Conservation (phyloP, 257 asterid genomes). For the Solanum sitiens region DNA sequence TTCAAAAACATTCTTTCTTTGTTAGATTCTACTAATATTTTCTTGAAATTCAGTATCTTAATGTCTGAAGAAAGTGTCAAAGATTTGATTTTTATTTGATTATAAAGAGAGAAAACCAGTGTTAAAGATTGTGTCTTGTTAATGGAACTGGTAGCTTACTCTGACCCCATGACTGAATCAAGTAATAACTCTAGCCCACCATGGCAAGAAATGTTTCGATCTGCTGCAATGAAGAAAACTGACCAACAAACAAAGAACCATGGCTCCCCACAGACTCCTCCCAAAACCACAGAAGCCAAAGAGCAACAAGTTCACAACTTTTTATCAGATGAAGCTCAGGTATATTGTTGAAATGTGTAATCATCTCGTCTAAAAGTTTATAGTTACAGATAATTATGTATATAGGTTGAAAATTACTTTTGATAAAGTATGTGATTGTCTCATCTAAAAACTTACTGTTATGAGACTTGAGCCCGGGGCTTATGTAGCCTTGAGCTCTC, state of each 20-base stretch:
- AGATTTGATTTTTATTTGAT: not conserved
- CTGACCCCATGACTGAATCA: conserved; percentile 48
- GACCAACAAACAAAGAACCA: conserved; percentile 8
- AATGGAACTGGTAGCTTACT: conserved; percentile 54
- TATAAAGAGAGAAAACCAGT: not conserved
- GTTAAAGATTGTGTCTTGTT: not conserved
- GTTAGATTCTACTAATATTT: not conserved
- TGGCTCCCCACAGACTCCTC: not conserved
- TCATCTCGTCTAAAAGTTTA: not conserved
- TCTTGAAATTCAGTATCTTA: not conserved
- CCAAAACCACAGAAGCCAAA: conserved; percentile 8
- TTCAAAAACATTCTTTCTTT: not conserved
- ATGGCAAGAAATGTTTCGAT: conserved; percentile 95
- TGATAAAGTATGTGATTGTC: not conserved
- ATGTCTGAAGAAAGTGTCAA: not conserved
- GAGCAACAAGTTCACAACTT: not conserved
- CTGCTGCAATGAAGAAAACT: conserved; percentile 64
- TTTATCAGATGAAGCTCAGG: conserved; percentile 41
- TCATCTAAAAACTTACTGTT: not conserved
- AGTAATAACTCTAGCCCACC: conserved; percentile 28
- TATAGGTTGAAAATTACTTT: not conserved
- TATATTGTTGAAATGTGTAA: not conserved
- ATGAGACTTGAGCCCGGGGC: not conserved
- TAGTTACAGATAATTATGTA: not conserved
- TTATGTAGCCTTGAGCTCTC: not conserved